Conservation (phyloP, 768 basidiomycete species). For the Dioszegia hungarica region DNA sequence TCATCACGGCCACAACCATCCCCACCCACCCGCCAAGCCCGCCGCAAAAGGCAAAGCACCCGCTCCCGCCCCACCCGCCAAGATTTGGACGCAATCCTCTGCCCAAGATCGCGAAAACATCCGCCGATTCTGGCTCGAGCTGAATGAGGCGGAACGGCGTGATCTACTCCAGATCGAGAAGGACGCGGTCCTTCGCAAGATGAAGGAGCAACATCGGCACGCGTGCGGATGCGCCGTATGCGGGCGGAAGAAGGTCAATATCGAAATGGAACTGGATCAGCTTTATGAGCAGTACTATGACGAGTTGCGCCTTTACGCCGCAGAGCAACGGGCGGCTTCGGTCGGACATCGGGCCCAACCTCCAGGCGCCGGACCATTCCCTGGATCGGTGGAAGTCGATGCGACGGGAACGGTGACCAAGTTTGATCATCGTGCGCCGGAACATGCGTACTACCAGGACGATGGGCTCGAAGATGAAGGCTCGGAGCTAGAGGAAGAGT, state of each 20-base stretch:
- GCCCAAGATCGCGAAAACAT: constrained; percentile 93
- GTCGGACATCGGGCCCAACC: constrained; percentile 78
- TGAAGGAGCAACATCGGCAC: constrained; percentile 99
- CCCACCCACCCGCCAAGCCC: constrained; percentile 46
- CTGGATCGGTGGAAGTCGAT: constrained; percentile 94
- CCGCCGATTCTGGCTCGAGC: constrained; percentile 93
- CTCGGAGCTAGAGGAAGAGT: constrained; percentile 42
- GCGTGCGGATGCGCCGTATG: constrained; percentile 93
- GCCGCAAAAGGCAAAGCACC: constrained; percentile 40
- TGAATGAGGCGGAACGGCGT: constrained; percentile 74
- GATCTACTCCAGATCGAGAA: constrained; percentile 96
- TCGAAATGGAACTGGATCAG: constrained; percentile 99
- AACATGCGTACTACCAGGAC: constrained; percentile 52
- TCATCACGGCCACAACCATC: constrained; percentile 55
- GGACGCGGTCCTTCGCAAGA: constrained; percentile 93
- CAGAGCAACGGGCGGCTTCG: constrained; percentile 65
- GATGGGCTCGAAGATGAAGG: constrained; percentile 51
- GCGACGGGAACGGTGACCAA: constrained; percentile 72
- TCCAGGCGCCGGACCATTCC: constrained; percentile 94
- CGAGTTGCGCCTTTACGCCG: constrained; percentile 98
- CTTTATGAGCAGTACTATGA: constrained; percentile 99
- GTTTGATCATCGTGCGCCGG: constrained; percentile 49
- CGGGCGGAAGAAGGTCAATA: constrained; percentile 93
- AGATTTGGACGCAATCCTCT: constrained; percentile 92
- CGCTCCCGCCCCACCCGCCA: constrained; percentile 49